Evolutionary conservation across 164 flowering plant species (phyloP), one percentile per base, ranked within the genome.

Genomic region (Saururus chinensis): DNA sequence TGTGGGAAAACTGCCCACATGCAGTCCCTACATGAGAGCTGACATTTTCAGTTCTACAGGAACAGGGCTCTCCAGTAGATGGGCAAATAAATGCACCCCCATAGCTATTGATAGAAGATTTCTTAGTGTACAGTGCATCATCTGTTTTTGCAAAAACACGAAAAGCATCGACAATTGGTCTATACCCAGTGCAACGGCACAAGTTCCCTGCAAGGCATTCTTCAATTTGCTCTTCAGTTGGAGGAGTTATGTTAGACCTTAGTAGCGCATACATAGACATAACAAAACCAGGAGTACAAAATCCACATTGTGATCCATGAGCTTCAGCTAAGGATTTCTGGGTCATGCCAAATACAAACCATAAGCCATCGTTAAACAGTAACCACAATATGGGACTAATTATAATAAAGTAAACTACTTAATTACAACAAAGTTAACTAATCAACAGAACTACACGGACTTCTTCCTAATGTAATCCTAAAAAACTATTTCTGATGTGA

Each of bases 291-390:
- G 97, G 97, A 57, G 99, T 95, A 63, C 99, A 95, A 77, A 80
- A 95, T 64, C 99, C 99, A 80, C 99, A 95, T 69, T 95, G 99
- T 57, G 99, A 95, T 17, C 99, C 99, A 78, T 95, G 99, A 71
- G 84, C 66, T 6, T 64, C 71, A 57, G 92, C 96, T 65, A 95
- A 73, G 55, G 90, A 77, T 75, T 91, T 89, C 99, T 95, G 76
- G 67, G 71, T 10, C 60, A 48, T 30, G 37, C 37, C 58, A 7
- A 30, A 59, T 17, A n/a, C 1, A 6, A n/a, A 53, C 23, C 56
- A 53, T 53, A n/a, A 53, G 56, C 9, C 21, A 8, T 53, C 7
- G 1, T 5, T 7, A 53, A 53, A 53, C n/a, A 53, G n/a, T n/a
- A 53, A 22, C 9, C 22, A n/a, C 1, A 6, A 53, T 9, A 53